Conservation (phyloP, 2,329 filamentous ascomycete genomes). For the Sphaerulina vaccinii region DNA sequence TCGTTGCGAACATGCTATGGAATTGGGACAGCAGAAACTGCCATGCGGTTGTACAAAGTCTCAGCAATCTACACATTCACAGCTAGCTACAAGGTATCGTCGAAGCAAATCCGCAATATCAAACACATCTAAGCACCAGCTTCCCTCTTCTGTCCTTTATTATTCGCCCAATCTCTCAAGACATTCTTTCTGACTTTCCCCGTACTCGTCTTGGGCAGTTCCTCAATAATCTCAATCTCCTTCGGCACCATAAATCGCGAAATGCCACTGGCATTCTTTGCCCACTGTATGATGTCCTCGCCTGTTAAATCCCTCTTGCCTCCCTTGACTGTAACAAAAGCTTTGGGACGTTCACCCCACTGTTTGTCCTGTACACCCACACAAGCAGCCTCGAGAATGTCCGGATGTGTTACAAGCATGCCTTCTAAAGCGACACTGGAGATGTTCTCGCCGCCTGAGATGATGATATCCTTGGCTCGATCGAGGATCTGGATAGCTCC, state of each 20-base stretch:
- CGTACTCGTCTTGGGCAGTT: constrained; percentile 94
- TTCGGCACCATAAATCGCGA: constrained; percentile 83
- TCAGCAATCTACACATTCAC: too few species aligned
- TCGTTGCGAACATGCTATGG: too few species aligned
- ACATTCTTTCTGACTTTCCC: constrained; percentile 97
- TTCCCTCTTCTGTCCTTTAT: constrained; percentile 41
- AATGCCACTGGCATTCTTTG: constrained; percentile 74
- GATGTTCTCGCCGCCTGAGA: constrained; percentile 96
- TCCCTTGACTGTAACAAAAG: constrained; percentile 78
- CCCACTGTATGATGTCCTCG: constrained; percentile 79
- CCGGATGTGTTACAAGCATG: constrained; percentile 83
- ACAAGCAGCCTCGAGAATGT: constrained; percentile 87
- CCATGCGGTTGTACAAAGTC: too few species aligned
- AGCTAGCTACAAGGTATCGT: not conserved
- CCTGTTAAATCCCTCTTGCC: constrained; percentile 55
- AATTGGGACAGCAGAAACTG: too few species aligned
- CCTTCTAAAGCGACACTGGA: constrained; percentile 88
- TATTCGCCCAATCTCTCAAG: constrained; percentile 75
- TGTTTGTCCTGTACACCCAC: constrained; percentile 83
- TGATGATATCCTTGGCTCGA: constrained; percentile 96
- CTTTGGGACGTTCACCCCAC: constrained; percentile 96
- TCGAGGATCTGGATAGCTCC: constrained; percentile 90
- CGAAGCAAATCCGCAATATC: not conserved
- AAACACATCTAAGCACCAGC: not conserved
- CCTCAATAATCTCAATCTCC: constrained; percentile 74